Conservation (phyloP, 2,329 filamentous ascomycete genomes). For the Claviceps sp. region DNA sequence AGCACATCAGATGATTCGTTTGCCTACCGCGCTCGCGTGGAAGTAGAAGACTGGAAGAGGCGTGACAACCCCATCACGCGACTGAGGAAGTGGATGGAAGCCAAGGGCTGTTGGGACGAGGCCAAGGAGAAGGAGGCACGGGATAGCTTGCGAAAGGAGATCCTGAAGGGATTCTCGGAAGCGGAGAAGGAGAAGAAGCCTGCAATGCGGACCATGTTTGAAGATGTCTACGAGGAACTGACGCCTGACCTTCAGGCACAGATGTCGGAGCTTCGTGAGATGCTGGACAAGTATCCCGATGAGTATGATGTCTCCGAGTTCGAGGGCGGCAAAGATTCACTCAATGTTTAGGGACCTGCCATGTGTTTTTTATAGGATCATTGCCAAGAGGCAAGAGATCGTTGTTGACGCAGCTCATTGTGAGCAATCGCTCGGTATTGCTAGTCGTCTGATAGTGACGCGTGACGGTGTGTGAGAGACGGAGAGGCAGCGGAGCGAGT, state of each 20-base stretch:
- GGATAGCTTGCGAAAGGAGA: slow-evolving; percentile 52
- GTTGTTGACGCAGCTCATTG: no score
- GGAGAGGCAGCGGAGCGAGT: no score
- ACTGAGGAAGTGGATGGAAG: slow-evolving; percentile 82
- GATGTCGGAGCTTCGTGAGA: slow-evolving; percentile 54
- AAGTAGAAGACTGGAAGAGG: slow-evolving; percentile 92
- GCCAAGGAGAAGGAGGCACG: slow-evolving; percentile 62
- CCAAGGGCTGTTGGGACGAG: slow-evolving; percentile 72
- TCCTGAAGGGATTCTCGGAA: slow-evolving; percentile 71
- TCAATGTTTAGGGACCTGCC: slow-evolving; percentile 25
- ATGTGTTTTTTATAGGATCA: background rate
- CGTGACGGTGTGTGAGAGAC: no score
- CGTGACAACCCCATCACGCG: slow-evolving; percentile 80
- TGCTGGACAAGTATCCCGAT: slow-evolving; percentile 73
- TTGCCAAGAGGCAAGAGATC: no score
- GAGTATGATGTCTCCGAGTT: slow-evolving; percentile 77
- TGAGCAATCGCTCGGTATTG: no score
- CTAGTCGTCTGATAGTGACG: no score
- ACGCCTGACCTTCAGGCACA: slow-evolving; percentile 68
- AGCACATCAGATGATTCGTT: slow-evolving; percentile 96
- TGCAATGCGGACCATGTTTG: slow-evolving; percentile 58
- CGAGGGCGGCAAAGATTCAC: slow-evolving; percentile 57
- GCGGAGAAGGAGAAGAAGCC: slow-evolving; percentile 76
- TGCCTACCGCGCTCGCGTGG: slow-evolving; percentile 81
- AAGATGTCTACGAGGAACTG: slow-evolving; percentile 78